Evolutionary conservation across 768 basidiomycete species (phyloP).

Genomic region (Kondoa subrosea): DNA sequence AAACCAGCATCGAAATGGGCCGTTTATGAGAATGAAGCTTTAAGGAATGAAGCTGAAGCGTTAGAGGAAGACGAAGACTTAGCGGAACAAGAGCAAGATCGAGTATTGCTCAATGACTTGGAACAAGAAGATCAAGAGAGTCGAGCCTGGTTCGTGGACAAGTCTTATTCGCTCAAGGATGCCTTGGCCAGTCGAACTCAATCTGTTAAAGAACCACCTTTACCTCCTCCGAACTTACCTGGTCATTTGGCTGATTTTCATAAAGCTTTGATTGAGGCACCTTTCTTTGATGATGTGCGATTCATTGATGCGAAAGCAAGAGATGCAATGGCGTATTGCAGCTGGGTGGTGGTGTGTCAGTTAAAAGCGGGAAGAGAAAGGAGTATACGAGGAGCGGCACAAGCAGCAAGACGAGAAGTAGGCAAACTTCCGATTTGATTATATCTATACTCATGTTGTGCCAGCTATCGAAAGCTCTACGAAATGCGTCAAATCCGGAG

Average conservation of each 20-base stretch:
- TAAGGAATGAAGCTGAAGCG: too few species aligned
- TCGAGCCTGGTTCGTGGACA: not conserved
- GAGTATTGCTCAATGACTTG: not conserved
- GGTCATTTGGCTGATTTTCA: not conserved
- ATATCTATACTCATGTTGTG: not conserved
- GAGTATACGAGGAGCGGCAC: not conserved
- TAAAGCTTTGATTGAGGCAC: not conserved
- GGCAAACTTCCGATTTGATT: not conserved
- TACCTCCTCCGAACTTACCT: not conserved
- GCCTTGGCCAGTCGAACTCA: not conserved
- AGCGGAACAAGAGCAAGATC: not conserved
- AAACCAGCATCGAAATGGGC: too few species aligned
- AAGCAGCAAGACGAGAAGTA: not conserved
- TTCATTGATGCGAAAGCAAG: conserved; percentile 4
- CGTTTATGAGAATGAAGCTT: too few species aligned
- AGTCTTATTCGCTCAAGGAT: not conserved
- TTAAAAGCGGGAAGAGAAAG: conserved; percentile 5
- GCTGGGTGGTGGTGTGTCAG: not conserved
- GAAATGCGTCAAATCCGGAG: not conserved
- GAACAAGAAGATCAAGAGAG: not conserved
- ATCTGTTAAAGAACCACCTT: not conserved
- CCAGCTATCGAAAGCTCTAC: not conserved
- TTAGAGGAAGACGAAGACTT: not conserved
- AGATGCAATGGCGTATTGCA: not conserved
- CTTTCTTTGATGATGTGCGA: not conserved